A percentile compares a stretch with the other conserved stretches of the same genome.
phyloP scores from a whole-genome alignment of 805 yeast species.

The Yamadazyma ubonensis region DNA sequence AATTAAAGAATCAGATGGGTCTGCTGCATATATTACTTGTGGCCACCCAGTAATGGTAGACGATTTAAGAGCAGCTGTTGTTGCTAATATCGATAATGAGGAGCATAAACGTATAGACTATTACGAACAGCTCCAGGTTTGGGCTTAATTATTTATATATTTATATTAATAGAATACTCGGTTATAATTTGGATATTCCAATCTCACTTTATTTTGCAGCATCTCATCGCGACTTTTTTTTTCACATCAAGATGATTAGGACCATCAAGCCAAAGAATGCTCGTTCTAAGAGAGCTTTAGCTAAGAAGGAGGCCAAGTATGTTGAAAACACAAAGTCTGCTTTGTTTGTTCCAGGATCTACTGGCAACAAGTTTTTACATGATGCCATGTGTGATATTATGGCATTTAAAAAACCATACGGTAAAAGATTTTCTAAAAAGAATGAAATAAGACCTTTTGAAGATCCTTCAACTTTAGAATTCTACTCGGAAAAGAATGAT shows the following conservation, averaged over 20 bases:
- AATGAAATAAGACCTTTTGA: conserved; percentile 92
- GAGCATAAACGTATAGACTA: conserved; percentile 58
- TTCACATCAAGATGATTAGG: conserved; percentile 14
- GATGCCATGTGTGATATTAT: conserved; percentile 87
- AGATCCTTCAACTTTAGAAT: conserved; percentile 80
- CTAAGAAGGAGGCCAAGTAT: conserved; percentile 81
- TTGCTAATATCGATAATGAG: conserved; percentile 31
- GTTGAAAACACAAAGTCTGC: conserved; percentile 90
- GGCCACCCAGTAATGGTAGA: conserved; percentile 65
- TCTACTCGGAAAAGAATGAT: conserved; percentile 94
- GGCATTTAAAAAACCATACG: conserved; percentile 87
- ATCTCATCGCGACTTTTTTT: conserved; percentile 23
- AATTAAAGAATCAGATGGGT: conserved; percentile 36
- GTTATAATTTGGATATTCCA: neutral
- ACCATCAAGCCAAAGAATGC: conserved; percentile 81
- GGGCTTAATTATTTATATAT: conserved; percentile 41
- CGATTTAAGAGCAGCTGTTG: conserved; percentile 49
- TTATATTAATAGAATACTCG: conserved; percentile 1
- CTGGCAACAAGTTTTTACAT: conserved; percentile 74
- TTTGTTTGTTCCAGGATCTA: conserved; percentile 85
- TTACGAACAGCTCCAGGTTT: conserved; percentile 71
- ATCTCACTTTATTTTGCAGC: neutral
- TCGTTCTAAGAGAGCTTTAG: conserved; percentile 91
- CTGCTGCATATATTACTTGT: conserved; percentile 56
- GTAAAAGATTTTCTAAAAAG: conserved; percentile 83